Evolutionary conservation across 2,329 filamentous ascomycete genomes (phyloP), one percentile per base, ranked within the genome.

Genomic region (Xylariaceae sp.): DNA sequence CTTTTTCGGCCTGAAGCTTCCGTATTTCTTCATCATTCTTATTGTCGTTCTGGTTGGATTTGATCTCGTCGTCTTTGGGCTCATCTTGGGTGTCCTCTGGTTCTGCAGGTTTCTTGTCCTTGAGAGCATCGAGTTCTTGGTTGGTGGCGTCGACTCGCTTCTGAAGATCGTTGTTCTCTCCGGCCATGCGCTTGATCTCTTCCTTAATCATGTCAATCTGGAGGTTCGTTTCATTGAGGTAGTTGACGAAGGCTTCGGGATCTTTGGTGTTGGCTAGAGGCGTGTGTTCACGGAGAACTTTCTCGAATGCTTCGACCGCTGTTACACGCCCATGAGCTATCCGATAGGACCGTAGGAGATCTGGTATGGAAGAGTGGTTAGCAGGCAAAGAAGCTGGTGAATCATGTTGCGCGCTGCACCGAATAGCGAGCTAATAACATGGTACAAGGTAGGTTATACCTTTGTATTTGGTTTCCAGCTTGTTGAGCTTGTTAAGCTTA

Each of bases 131-230:
- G 1, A 84, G 74, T 47, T 81, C 80, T 64, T 86, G 82, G 57
- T 90, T 82, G 0, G 80, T 76, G 45, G 86, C 82, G n/a, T 88
- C 83, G 2, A 85, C 74, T 68, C 89, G 90, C 71, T 87, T 88
- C 69, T 90, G 93, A 55, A 88, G 77, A 14, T 84, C 82, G 55
- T 96, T 90, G 53, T 88, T 87, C 66, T 97, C 92, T 3, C 81
- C 80, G 0, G 90, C 88, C 0, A 97, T 84, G 12, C 90, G 81
- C 73, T 95, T 97, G 51, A 97, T 77, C 71, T 99, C 94, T 42
- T 96, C 88, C 82, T 95, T 86, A 3, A 96, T 86, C 89, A 99
- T 95, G 63, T 96, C 90, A 40, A 87, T 86, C 66, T 95, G 93
- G 48, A 92, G 71, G 55, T 86, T 93, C 39, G 96, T 73, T 69